Percentiles rank a stretch among this genome's conserved stretches.
Conservation (phyloP, 2,329 filamentous ascomycete genomes). For the Penicillium sp. region DNA sequence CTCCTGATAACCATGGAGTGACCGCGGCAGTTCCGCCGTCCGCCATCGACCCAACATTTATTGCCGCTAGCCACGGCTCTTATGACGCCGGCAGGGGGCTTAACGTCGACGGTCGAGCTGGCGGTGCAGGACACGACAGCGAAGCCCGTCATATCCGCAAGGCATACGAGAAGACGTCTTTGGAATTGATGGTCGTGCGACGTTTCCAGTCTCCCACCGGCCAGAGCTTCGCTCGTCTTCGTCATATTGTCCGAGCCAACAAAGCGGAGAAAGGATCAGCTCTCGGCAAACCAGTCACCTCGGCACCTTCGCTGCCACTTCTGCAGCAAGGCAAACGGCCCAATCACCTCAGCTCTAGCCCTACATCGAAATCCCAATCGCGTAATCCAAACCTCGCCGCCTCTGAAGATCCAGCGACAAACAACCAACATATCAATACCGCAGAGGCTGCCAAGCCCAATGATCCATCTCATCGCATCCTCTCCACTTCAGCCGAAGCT, state of each 20-base stretch:
- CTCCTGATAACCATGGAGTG: conserved; percentile 40
- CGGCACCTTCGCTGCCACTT: conserved; percentile 34
- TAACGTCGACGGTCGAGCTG: conserved; percentile 30
- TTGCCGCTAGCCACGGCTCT: conserved; percentile 26
- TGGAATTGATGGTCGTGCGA: conserved; percentile 46
- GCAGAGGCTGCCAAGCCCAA: conserved; percentile 22
- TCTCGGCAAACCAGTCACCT: conserved; percentile 35
- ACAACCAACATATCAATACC: conserved; percentile 25
- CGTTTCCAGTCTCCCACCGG: conserved; percentile 46
- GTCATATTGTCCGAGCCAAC: conserved; percentile 25
- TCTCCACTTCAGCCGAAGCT: conserved; percentile 37
- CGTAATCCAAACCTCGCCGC: conserved; percentile 22
- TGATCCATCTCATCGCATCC: conserved; percentile 35
- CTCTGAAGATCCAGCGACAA: conserved; percentile 30
- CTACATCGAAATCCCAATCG: conserved; percentile 24
- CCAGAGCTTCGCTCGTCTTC: conserved; percentile 43
- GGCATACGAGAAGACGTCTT: conserved; percentile 44
- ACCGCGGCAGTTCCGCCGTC: conserved; percentile 34
- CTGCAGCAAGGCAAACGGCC: conserved; percentile 27
- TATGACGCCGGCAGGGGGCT: conserved; percentile 32
- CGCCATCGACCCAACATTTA: conserved; percentile 36
- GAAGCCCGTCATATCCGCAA: conserved; percentile 43
- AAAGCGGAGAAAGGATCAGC: conserved; percentile 20
- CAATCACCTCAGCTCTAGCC: conserved; percentile 19
- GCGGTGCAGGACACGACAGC: conserved; percentile 31